A percentile compares a stretch with the other conserved stretches of the same genome.
Conservation (phyloP, 176 grass and related monocot species). For the Zoysia japonica region DNA sequence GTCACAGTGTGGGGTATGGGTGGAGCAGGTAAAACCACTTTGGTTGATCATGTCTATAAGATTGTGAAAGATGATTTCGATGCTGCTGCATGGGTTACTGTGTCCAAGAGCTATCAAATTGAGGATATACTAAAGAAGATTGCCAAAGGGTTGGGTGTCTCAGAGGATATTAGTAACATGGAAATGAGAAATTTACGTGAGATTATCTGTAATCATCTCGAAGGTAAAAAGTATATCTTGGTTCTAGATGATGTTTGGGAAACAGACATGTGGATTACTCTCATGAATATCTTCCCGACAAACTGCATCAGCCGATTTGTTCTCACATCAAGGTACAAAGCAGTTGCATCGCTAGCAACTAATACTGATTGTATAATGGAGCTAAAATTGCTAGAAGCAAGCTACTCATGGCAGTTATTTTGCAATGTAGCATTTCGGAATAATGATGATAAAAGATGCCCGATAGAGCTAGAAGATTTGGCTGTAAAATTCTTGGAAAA, state of each 20-base stretch:
- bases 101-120: constrained; percentile 11
- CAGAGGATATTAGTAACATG: not conserved
- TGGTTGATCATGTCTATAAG: constrained; percentile 31
- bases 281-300: not conserved
- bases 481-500: not conserved
- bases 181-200: not conserved
- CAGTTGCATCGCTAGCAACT: constrained; percentile 1
- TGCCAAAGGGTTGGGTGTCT: not conserved
- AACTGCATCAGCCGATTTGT: not conserved
- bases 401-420: not conserved
- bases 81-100: constrained; percentile 1
- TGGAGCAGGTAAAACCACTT: constrained; percentile 21
- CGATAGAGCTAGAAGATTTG: not conserved
- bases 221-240: constrained; percentile 22
- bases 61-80: not conserved
- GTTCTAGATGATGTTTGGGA: constrained; percentile 32
- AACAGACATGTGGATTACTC: constrained; percentile 5
- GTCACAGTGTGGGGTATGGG: constrained; percentile 22
- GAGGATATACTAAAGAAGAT: not conserved
- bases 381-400: not conserved
- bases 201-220: not conserved
- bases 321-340: constrained; percentile 17
- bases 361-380: not conserved
- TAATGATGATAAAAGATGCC: not conserved
- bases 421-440: constrained; percentile 17